Evolutionary conservation across 2,329 filamentous ascomycete species (phyloP), one percentile per base, ranked within the genome.

Genomic region (Dactylellina cionopaga): DNA sequence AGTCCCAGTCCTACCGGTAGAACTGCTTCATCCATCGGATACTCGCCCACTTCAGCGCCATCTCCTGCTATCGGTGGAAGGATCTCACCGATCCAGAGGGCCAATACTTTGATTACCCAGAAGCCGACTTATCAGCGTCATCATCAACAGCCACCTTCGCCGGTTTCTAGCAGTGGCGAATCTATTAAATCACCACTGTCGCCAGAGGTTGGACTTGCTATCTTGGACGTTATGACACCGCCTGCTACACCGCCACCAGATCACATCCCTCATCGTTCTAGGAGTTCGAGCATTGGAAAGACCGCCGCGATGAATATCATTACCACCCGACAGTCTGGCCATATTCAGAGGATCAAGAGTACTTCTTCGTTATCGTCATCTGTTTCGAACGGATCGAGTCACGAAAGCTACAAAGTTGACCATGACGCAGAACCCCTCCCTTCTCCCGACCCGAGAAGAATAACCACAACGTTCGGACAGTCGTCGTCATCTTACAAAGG

Each of bases 21-120:
- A 29, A 60, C 56, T 2, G 59, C 68, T 1, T 72, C 68, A 9
- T 58, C 59, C 6, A 72, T 72, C 47, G 59, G 59, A 11, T 63
- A 64, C 44, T 15, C 19, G 31, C 33, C 35, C 10, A 31, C 6
- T 24, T 44, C 44, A 29, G 37, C 25, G 37, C 27, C 85, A 1
- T 81, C 84, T n/a, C 82, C 83, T 9, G 86, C 85, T 37, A 83
- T 83, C 29, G 74, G 78, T 5, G 84, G 81, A 5, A 78, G 83
- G 83, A 77, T 58, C 49, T 55, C 59, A 27, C 62, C 55, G 13
- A 46, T 29, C 19, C 59, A 44, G 24, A 52, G 51, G 24, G 51
- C 49, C 4, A 68, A 44, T 27, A 58, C 22, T n/a, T 4, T 55
- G 3, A 6, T 37, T 10, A 41, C 4, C 35, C 51, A 63, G 22